Conservation (phyloP, 768 basidiomycete genomes). For the Podaxis pistillaris region DNA sequence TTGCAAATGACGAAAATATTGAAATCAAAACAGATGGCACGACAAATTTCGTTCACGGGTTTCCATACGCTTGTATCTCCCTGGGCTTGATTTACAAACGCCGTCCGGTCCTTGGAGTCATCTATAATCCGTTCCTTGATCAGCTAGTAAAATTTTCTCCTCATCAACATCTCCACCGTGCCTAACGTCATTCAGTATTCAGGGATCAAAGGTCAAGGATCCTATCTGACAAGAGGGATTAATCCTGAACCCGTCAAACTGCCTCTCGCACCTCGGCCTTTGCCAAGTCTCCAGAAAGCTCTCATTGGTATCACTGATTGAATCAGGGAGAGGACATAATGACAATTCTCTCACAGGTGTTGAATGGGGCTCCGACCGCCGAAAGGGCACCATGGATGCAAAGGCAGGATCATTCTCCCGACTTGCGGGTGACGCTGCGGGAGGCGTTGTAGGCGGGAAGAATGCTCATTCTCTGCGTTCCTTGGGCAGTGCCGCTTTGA, state of each 20-base stretch:
- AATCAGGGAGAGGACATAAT: neutral
- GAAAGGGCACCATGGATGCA: slow-evolving; percentile 44
- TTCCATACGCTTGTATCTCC: slow-evolving; percentile 88
- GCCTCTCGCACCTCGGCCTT: slow-evolving; percentile 63
- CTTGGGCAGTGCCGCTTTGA: slow-evolving; percentile 81
- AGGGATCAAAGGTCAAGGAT: slow-evolving; percentile 76
- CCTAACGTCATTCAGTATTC: slow-evolving; percentile 52
- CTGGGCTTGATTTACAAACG: slow-evolving; percentile 85
- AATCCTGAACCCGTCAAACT: slow-evolving; percentile 48
- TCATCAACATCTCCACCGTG: neutral
- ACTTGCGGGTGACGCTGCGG: slow-evolving; percentile 68
- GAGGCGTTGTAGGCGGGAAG: slow-evolving; percentile 64
- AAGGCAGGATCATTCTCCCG: slow-evolving; percentile 70
- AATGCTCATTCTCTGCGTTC: slow-evolving; percentile 87
- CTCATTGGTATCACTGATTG: slow-evolving; percentile 53
- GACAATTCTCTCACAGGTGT: slow-evolving; percentile 43
- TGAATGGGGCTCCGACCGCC: slow-evolving; percentile 88
- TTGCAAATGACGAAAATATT: neutral
- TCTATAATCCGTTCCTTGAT: slow-evolving; percentile 90
- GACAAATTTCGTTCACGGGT: slow-evolving; percentile 84
- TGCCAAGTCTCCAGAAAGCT: slow-evolving; percentile 67
- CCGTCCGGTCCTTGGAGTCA: slow-evolving; percentile 83
- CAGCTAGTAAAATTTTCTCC: slow-evolving; percentile 51
- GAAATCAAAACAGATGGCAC: slow-evolving; percentile 60
- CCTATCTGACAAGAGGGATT: slow-evolving; percentile 60